phyloP scores from a whole-genome alignment of 805 yeast genomes.

The Jamesozyma rosinii region DNA sequence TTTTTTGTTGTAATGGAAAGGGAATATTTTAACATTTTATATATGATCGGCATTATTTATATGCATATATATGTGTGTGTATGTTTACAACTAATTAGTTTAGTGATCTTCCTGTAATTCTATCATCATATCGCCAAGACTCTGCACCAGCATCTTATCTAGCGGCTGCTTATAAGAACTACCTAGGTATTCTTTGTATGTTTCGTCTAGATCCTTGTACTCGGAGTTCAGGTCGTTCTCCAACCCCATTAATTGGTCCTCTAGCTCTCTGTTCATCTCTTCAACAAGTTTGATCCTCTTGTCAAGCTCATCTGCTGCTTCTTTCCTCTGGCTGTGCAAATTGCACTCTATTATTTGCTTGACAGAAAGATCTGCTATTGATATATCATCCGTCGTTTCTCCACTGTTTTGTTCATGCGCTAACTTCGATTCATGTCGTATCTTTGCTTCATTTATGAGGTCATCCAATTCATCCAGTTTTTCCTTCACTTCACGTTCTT shows the following conservation, averaged over 20 bases:
- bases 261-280: conserved; percentile 17
- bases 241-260: conserved; percentile 16
- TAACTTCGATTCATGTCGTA: conserved; percentile 9
- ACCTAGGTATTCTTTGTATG: conserved; percentile 20
- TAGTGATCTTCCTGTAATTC: conserved; percentile 14
- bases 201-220: conserved; percentile 13
- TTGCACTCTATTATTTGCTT: conserved; percentile 22
- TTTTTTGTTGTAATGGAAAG: too few species aligned
- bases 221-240: conserved; percentile 17
- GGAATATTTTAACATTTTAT: too few species aligned
- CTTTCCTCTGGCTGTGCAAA: conserved; percentile 16
- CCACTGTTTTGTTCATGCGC: neutral
- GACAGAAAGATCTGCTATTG: conserved; percentile 20
- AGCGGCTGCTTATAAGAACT: conserved; percentile 11
- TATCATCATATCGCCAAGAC: conserved; percentile 22
- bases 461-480: conserved; percentile 34
- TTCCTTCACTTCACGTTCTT: conserved; percentile 34
- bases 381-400: conserved; percentile 3
- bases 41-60: neutral
- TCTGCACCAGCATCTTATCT: conserved; percentile 21
- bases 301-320: conserved; percentile 18
- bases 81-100: too few species aligned
- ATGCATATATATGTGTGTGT: too few species aligned
- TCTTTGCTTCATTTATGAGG: conserved; percentile 32
- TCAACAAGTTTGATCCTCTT: conserved; percentile 14